A percentile compares a stretch with the other conserved stretches of the same genome.
Evolutionary conservation across 805 yeast species (phyloP).

Genomic region (Myxozyma geophila): DNA sequence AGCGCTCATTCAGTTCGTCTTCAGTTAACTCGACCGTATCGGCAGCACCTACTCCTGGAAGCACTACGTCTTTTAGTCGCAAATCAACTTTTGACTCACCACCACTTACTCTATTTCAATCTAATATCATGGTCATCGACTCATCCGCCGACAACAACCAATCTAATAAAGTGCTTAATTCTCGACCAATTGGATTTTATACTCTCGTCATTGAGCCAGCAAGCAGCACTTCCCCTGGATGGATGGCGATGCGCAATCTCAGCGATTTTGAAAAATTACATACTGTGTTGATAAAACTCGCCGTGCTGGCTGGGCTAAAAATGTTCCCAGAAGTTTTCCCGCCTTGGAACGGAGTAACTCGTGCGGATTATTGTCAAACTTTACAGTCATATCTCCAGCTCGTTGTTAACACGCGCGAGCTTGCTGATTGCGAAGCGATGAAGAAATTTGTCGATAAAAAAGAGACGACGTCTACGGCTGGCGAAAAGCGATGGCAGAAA

Average conservation of each 20-base stretch:
- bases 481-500: constrained; percentile 31
- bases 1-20: neutral
- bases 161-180: constrained; percentile 13
- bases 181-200: constrained; percentile 33
- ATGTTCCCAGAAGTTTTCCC: constrained; percentile 37
- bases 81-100: constrained; percentile 9
- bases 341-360: constrained; percentile 28
- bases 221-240: constrained; percentile 30
- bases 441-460: constrained; percentile 38
- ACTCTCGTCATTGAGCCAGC: constrained; percentile 38
- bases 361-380: constrained; percentile 34
- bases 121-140: constrained; percentile 30
- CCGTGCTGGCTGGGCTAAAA: constrained; percentile 36
- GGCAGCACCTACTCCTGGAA: neutral
- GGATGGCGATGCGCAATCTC: constrained; percentile 39
- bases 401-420: constrained; percentile 37
- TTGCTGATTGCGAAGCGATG: constrained; percentile 38
- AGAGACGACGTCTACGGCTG: constrained; percentile 28
- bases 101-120: constrained; percentile 20
- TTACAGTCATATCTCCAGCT: constrained; percentile 33
- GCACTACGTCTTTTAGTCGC: constrained; percentile 12
- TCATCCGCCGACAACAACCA: constrained; percentile 31
- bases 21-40: neutral
- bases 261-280: constrained; percentile 36
- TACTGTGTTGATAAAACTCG: constrained; percentile 33